phyloP scores from a whole-genome alignment of 2,329 filamentous ascomycete genomes.

The Annulohypoxylon truncatum region DNA sequence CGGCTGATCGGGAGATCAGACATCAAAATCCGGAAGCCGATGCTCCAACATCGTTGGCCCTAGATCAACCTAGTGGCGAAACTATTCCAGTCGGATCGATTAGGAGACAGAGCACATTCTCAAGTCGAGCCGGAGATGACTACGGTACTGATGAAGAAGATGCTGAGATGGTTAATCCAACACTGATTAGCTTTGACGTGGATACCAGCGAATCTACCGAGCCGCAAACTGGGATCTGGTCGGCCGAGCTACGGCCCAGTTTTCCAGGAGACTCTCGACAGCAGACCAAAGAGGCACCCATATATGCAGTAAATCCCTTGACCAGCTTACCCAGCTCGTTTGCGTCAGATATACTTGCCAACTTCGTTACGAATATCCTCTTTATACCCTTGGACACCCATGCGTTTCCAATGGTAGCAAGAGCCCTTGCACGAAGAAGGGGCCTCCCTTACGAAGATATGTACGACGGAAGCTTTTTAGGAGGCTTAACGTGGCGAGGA shows the following conservation, averaged over 20 bases:
- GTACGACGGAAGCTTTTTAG: slow-evolving; percentile 52
- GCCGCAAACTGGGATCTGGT: slow-evolving; percentile 65
- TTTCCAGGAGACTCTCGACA: slow-evolving; percentile 49
- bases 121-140: slow-evolving; percentile 58
- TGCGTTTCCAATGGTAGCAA: slow-evolving; percentile 59
- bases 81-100: slow-evolving; percentile 50
- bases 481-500: slow-evolving; percentile 54
- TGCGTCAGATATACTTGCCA: slow-evolving; percentile 61
- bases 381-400: slow-evolving; percentile 61
- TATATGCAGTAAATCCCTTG: slow-evolving; percentile 62
- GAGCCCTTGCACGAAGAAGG: slow-evolving; percentile 54
- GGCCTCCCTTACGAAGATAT: slow-evolving; percentile 56
- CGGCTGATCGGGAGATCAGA: slow-evolving; percentile 48
- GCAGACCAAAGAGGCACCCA: slow-evolving; percentile 48
- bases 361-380: slow-evolving; percentile 56
- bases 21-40: slow-evolving; percentile 42
- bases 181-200: slow-evolving; percentile 71
- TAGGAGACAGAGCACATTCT: slow-evolving; percentile 60
- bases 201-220: slow-evolving; percentile 67
- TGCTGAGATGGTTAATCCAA: slow-evolving; percentile 65
- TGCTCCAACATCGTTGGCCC: slow-evolving; percentile 42
- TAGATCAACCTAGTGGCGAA: slow-evolving; percentile 49
- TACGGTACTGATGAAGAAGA: slow-evolving; percentile 69
- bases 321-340: slow-evolving; percentile 62
- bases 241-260: slow-evolving; percentile 68